Evolutionary conservation across 768 basidiomycete species (phyloP), one percentile per base, ranked within the genome.

Genomic region (Calvatia gigantea): DNA sequence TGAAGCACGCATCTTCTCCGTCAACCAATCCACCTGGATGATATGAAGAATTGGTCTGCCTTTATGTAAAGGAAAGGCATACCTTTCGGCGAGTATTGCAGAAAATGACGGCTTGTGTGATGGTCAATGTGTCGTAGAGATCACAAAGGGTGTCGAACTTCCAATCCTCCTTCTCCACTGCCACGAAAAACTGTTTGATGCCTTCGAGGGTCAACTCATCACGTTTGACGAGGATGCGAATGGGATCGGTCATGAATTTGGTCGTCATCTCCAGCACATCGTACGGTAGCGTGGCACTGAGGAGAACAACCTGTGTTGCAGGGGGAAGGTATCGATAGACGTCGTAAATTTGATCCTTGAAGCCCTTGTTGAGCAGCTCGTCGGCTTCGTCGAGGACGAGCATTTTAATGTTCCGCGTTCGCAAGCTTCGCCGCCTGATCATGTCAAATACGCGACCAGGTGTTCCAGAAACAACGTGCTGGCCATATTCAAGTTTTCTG

Each of bases 141-240:
- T 97, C 96, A 68, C 91, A 97, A 29, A 99, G 80, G 0, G 95
- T 98, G 73, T 98, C 95, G 67, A 97, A 95, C 69, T 99, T 99
- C 95, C 95, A 98, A 68, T 99, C 96, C 72, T 99, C 96, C 75
- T 98, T 97, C 75, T 98, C 96, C 54, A 99, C 96, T 43, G 95
- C 96, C 48, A 99, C 92, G 78, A 94, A 94, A 75, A 95, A 95
- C 69, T 96, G 93, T 65, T 94, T 94, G 75, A 95, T 94, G 7
- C 90, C 90, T 66, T 99, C 96, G 54, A 98, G 80, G 49, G 96
- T 97, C 80, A 98, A 82, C 74, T 99, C 96, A 67, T 98, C 95
- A 88, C 94, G 93, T 80, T 98, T 97, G 72, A 98, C 95, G 63
- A 98, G 87, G 64, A 99, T 97, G 43, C 94, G 90, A 68, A 98